phyloP scores from a whole-genome alignment of 2,329 filamentous ascomycete genomes.

The Coniochaeta sp. region DNA sequence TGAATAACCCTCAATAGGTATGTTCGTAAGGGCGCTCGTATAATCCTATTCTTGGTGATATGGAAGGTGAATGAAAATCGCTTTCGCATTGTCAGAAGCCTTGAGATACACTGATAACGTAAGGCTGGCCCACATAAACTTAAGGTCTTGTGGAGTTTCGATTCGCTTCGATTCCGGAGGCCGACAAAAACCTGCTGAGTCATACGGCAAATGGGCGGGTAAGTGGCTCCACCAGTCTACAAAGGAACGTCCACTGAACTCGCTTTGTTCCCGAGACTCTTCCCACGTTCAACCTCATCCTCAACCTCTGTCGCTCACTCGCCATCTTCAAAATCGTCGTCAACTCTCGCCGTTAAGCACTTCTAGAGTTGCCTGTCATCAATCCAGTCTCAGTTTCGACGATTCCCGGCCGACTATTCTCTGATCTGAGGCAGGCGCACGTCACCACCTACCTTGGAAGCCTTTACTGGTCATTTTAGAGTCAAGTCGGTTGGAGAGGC shows the following conservation, averaged over 20 bases:
- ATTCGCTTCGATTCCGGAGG: not conserved
- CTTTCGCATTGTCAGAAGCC: too few species aligned
- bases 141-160: not conserved
- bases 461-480: conserved; percentile 55
- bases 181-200: not conserved
- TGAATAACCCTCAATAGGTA: too few species aligned
- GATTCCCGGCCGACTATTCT: conserved; percentile 22
- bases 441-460: conserved; percentile 37
- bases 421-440: conserved; percentile 26
- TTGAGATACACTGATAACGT: not conserved
- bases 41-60: too few species aligned
- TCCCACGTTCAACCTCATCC: conserved; percentile 4
- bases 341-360: not conserved
- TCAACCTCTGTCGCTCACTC: conserved; percentile 7
- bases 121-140: not conserved
- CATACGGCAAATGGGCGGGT: not conserved
- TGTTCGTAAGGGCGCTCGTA: too few species aligned
- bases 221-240: not conserved
- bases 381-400: not conserved
- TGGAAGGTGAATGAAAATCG: too few species aligned
- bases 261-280: not conserved
- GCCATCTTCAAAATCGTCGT: conserved; percentile 5
- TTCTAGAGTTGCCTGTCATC: not conserved
- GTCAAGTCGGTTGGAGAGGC: conserved; percentile 18
- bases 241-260: not conserved